Conservation (phyloP, 768 basidiomycete genomes). For the Galerina sulciceps region DNA sequence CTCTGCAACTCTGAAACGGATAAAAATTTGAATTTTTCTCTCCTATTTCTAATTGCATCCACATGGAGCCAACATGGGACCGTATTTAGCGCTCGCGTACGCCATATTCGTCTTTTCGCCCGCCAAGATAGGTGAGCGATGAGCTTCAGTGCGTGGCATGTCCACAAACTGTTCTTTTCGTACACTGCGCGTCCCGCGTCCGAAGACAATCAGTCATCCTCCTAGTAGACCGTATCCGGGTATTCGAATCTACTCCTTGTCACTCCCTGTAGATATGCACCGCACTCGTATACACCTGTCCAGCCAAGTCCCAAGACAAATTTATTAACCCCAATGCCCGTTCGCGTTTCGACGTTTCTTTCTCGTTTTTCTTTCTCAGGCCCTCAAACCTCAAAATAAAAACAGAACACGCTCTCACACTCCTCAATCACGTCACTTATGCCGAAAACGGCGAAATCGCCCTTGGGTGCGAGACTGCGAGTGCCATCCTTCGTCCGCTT, state of each 20-base stretch:
- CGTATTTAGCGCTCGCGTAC: slow-evolving; percentile 14
- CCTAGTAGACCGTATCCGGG: background rate
- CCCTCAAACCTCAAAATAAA: background rate
- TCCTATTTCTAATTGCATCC: background rate
- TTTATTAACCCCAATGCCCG: background rate
- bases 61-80: slow-evolving; percentile 1
- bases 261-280: background rate
- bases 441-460: slow-evolving; percentile 8
- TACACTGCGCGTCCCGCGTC: background rate
- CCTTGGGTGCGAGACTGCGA: background rate
- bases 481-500: background rate
- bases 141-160: too few species aligned
- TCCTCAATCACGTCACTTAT: slow-evolving; percentile 7
- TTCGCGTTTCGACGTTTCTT: background rate
- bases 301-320: background rate
- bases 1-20: slow-evolving; percentile 8
- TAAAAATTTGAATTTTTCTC: slow-evolving; percentile 4
- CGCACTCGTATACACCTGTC: background rate
- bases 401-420: slow-evolving; percentile 4
- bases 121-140: too few species aligned
- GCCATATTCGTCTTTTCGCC: background rate
- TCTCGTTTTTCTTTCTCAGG: background rate
- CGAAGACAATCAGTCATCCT: background rate
- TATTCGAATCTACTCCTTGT: background rate
- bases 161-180: background rate